Conservation (phyloP, 441 rosid genomes). For the Syzygium syzygioides region DNA sequence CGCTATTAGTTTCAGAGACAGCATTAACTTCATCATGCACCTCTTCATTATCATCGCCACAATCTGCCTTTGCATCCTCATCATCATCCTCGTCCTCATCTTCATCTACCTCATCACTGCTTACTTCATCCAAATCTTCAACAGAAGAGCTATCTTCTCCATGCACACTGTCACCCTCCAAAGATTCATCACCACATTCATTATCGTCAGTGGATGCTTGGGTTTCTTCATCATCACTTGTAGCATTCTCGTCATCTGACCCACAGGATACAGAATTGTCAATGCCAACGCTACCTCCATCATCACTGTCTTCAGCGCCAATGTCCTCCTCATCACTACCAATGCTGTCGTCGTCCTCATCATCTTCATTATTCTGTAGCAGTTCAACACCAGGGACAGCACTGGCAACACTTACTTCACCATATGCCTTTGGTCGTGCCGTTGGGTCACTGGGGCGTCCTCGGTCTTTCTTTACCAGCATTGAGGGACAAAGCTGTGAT, state of each 20-base stretch:
- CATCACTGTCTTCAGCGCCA: not conserved
- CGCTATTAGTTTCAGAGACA: slow-evolving; percentile 10
- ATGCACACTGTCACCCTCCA: slow-evolving; percentile 24
- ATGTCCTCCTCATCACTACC: slow-evolving; percentile 17
- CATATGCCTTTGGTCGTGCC: slow-evolving; percentile 82
- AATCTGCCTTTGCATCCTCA: slow-evolving; percentile 11
- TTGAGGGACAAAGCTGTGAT: slow-evolving; percentile 74
- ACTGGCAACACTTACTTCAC: slow-evolving; percentile 59
- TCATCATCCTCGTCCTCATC: slow-evolving; percentile 15
- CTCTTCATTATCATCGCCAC: slow-evolving; percentile 25
- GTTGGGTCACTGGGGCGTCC: slow-evolving; percentile 73
- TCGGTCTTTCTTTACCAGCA: slow-evolving; percentile 88
- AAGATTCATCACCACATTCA: slow-evolving; percentile 21
- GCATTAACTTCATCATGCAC: slow-evolving; percentile 29
- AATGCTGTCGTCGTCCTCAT: slow-evolving; percentile 15
- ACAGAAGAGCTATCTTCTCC: slow-evolving; percentile 8
- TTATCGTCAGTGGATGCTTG: slow-evolving; percentile 17
- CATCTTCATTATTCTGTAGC: slow-evolving; percentile 31
- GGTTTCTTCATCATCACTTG: slow-evolving; percentile 23
- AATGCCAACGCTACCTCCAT: not conserved
- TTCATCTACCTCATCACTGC: not conserved
- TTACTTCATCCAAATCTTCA: slow-evolving; percentile 15
- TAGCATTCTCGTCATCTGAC: slow-evolving; percentile 31
- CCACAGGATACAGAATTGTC: slow-evolving; percentile 18
- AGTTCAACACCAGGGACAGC: slow-evolving; percentile 72